Conservation (phyloP, 148 eudicot species). For the Dysphania ambrosioides region DNA sequence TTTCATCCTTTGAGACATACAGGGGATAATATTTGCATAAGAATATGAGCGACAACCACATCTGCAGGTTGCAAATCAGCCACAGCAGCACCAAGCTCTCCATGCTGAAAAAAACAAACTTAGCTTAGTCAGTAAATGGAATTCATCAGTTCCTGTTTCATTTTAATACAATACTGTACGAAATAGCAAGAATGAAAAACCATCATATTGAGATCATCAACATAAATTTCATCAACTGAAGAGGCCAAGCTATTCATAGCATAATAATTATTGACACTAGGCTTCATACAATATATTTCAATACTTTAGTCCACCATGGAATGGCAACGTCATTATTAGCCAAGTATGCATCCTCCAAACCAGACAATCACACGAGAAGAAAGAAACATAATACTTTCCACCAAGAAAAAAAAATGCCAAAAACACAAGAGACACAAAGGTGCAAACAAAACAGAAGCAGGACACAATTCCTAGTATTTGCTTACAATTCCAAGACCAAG, state of each 20-base stretch:
- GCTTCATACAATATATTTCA: not conserved
- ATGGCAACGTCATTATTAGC: not conserved
- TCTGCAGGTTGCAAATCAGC: slow-evolving; percentile 88
- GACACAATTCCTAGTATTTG: slow-evolving; percentile 1
- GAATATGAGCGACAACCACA: slow-evolving; percentile 80
- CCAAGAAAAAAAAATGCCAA: not conserved
- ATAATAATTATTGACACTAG: not conserved
- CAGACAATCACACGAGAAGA: not conserved
- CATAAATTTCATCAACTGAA: not conserved
- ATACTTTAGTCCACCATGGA: not conserved
- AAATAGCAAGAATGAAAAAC: not conserved
- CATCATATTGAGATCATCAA: slow-evolving; percentile 4
- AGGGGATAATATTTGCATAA: slow-evolving; percentile 68
- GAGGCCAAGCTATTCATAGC: not conserved
- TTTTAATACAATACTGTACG: not conserved
- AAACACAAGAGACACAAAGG: not conserved
- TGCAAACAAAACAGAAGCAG: not conserved
- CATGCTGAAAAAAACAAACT: slow-evolving; percentile 59
- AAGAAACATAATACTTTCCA: not conserved
- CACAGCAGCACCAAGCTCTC: slow-evolving; percentile 97
- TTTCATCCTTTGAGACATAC: slow-evolving; percentile 39
- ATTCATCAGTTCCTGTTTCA: not conserved
- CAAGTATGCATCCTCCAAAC: not conserved
- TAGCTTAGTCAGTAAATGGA: not conserved
- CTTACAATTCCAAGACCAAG: slow-evolving; percentile 99